Percentiles rank a stretch among this genome's conserved stretches.
Evolutionary conservation across 441 rosid genomes (phyloP).

Genomic region (Erodium moschatum): DNA sequence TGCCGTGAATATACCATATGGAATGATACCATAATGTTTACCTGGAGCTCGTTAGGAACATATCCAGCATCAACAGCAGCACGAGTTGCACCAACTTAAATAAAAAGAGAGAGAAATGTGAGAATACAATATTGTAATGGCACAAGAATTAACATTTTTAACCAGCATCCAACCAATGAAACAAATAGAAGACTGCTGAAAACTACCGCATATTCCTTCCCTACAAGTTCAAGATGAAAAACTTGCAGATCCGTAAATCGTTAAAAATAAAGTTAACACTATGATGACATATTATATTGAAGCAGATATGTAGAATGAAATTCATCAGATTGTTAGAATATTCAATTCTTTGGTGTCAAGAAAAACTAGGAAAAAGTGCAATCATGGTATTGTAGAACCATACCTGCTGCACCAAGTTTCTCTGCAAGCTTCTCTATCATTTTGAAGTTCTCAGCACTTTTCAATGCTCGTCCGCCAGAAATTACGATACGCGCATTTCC

Average conservation of each 20-base stretch:
- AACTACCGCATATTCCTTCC: neutral
- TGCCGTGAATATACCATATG: constrained; percentile 10
- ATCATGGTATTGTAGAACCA: constrained; percentile 4
- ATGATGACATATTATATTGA: neutral
- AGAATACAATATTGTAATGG: neutral
- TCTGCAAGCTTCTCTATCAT: constrained; percentile 90
- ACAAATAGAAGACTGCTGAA: neutral
- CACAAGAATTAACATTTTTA: neutral
- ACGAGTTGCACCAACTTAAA: constrained; percentile 90
- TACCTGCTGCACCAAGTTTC: constrained; percentile 94
- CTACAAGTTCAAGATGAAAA: neutral
- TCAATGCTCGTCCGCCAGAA: constrained; percentile 84
- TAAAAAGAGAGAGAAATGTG: constrained; percentile 12
- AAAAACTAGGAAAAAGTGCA: constrained; percentile 3
- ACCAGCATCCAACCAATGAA: neutral
- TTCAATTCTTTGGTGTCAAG: neutral
- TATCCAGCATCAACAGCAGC: constrained; percentile 97
- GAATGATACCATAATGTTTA: constrained; percentile 19
- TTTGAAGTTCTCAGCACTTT: constrained; percentile 81
- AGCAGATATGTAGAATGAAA: neutral
- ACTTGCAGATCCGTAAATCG: neutral
- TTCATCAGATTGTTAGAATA: neutral
- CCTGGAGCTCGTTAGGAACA: constrained; percentile 95
- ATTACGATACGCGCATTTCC: constrained; percentile 76
- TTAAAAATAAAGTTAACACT: neutral